Evolutionary conservation across 768 basidiomycete species (phyloP), one percentile per base, ranked within the genome.

Genomic region (Harrya chromipes): DNA sequence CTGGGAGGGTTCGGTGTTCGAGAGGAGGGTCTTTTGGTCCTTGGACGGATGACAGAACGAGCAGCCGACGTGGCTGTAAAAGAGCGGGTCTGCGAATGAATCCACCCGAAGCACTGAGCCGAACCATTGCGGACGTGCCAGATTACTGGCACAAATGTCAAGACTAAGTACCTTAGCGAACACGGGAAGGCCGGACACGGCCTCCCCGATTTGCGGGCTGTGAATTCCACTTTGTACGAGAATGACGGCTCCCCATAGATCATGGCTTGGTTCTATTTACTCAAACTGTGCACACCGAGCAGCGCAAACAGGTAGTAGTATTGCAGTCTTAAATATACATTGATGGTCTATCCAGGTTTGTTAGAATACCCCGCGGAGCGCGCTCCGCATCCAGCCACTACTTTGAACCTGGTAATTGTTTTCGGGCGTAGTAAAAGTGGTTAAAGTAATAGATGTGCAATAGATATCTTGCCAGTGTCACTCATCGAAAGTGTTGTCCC

Each of bases 1-100:
- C 69, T 7, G 80, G 70, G 26, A 87, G 74, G 0, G 85, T 87
- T 24, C 75, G 71, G 26, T 66, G 59, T 26, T 74, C 77, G 26
- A 88, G 72, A 0, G 81, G 81, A 6, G 83, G 82, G 0, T 80
- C 58, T 6, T 68, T 66, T 1, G 83, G 72, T 0, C 86, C 87
- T 57, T 79, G 65, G 23, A 85, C 83, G 10, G 67, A 72, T 7
- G 84, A 86, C 23, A 70, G 70, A 0, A 76, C 71, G 33, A 82
- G 58, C 20, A 50, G 52, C 34, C 64, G 65, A 42, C 56, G 52
- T 51, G 31, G 41, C 2, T 45, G 63, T 23, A 39, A 17, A 26
- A 29, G 29, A 3, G 29, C 11, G 26, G 26, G 47, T 36, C 24
- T 56, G 49, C 20, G 56, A 38, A 47, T 4, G 39, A 50, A 21